These are phyloP conservation scores for Fusarium luffae DNA, from an alignment of 2,329 filamentous ascomycete genomes.

Conservation along the genomic window DNA sequence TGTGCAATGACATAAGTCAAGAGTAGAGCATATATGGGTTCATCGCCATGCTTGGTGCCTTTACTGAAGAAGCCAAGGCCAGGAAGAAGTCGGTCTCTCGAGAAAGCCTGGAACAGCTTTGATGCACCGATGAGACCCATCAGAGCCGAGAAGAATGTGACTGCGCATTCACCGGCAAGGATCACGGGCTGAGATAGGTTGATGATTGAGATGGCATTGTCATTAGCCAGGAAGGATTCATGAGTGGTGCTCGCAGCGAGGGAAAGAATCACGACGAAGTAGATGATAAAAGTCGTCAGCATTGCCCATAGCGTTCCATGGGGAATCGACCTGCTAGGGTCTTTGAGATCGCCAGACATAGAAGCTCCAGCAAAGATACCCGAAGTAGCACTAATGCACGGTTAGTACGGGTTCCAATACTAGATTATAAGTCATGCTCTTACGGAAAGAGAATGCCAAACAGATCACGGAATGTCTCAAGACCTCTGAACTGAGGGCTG, in stretches of 20 bases:
- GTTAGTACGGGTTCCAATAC: not conserved
- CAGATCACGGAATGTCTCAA: constrained; percentile 80
- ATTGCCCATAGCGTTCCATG: constrained; percentile 85
- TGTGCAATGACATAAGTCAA: constrained; percentile 81
- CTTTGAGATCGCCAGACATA: constrained; percentile 87
- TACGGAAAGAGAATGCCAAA: constrained; percentile 87
- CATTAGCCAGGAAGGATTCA: constrained; percentile 76
- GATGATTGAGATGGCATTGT: constrained; percentile 84
- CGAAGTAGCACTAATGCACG: constrained; percentile 56
- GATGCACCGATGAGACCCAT: constrained; percentile 90
- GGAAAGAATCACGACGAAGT: constrained; percentile 79
- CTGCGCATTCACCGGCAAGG: constrained; percentile 83
- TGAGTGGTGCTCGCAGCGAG: constrained; percentile 82
- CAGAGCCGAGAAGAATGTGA: constrained; percentile 84
- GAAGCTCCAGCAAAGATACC: constrained; percentile 79
- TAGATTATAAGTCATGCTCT: constrained; percentile 14
- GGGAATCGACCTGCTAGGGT: constrained; percentile 86
- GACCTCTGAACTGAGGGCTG: constrained; percentile 69
- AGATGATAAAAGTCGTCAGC: constrained; percentile 78
- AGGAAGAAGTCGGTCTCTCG: constrained; percentile 81
- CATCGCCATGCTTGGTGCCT: constrained; percentile 77
- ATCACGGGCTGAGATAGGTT: constrained; percentile 80
- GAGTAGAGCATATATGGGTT: constrained; percentile 80
- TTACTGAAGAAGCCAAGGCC: constrained; percentile 79
- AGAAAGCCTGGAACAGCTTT: constrained; percentile 85